Conservation (phyloP, 208 protist species). For the Lotmaria passim region DNA sequence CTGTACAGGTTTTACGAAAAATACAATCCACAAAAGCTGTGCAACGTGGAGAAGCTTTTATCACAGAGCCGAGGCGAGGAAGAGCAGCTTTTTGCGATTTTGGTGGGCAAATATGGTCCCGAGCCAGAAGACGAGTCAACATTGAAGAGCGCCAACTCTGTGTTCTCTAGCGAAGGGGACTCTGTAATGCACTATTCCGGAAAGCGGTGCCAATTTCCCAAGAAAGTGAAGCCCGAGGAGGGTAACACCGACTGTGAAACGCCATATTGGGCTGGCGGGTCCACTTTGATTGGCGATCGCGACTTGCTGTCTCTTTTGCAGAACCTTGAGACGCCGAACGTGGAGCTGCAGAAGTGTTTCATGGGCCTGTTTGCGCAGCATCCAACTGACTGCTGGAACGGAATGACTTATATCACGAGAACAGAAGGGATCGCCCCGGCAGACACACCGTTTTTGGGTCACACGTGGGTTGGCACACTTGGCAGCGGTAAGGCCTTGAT, state of each 20-base stretch:
- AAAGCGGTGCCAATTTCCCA: slow-evolving; percentile 62
- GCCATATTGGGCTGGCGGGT: slow-evolving; percentile 72
- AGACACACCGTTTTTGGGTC: slow-evolving; percentile 66
- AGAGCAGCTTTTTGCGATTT: slow-evolving; percentile 75
- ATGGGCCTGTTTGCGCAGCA: slow-evolving; percentile 73
- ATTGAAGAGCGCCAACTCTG: slow-evolving; percentile 28
- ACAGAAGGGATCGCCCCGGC: slow-evolving; percentile 43
- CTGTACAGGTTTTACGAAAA: slow-evolving; percentile 74
- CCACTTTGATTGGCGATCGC: slow-evolving; percentile 53
- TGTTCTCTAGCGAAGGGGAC: slow-evolving; percentile 51
- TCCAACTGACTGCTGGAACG: slow-evolving; percentile 67
- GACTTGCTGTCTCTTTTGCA: slow-evolving; percentile 63
- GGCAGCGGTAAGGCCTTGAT: slow-evolving; percentile 61
- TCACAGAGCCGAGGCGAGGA: slow-evolving; percentile 58
- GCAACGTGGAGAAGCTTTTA: slow-evolving; percentile 56
- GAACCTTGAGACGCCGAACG: slow-evolving; percentile 61
- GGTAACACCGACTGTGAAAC: slow-evolving; percentile 81
- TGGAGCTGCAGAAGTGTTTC: slow-evolving; percentile 75
- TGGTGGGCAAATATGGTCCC: slow-evolving; percentile 75
- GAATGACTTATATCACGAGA: slow-evolving; percentile 71
- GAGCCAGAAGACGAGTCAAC: slow-evolving; percentile 40
- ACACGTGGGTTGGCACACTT: slow-evolving; percentile 64
- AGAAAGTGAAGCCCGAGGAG: slow-evolving; percentile 58
- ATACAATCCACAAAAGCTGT: slow-evolving; percentile 78
- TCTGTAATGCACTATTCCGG: slow-evolving; percentile 65